These are phyloP conservation scores for Penicillium sp. DNA, from an alignment of 2,329 filamentous ascomycete species.

Conservation along the genomic window DNA sequence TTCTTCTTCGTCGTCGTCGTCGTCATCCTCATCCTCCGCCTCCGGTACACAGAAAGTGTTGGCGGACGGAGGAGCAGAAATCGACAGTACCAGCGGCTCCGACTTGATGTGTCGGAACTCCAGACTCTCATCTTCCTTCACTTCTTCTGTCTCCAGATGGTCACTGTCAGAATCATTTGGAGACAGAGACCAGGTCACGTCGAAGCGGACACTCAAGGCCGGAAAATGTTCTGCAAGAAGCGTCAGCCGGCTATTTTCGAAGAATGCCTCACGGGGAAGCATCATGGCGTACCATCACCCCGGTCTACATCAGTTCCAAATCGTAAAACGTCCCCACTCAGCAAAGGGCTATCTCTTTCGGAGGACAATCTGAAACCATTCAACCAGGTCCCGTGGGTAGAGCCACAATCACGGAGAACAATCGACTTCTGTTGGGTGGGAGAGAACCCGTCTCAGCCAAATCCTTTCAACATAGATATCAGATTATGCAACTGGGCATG, in stretches of 20 bases:
- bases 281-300: slow-evolving; percentile 34
- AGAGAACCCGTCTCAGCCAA: slow-evolving; percentile 8
- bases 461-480: neutral
- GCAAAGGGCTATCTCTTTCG: slow-evolving; percentile 35
- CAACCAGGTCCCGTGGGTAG: slow-evolving; percentile 58
- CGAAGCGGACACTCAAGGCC: slow-evolving; percentile 28
- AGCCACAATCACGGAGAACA: slow-evolving; percentile 50
- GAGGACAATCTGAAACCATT: slow-evolving; percentile 43
- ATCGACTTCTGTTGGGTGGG: slow-evolving; percentile 37
- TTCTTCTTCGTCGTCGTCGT: neutral
- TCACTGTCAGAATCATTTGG: neutral
- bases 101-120: neutral
- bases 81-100: neutral
- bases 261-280: no score
- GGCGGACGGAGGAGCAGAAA: slow-evolving; percentile 10
- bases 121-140: neutral
- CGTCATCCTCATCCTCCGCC: slow-evolving; percentile 30
- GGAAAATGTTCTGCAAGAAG: slow-evolving; percentile 24
- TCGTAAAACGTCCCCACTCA: slow-evolving; percentile 30
- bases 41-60: slow-evolving; percentile 41
- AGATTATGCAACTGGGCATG: neutral
- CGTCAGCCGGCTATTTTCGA: neutral
- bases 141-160: neutral
- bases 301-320: slow-evolving; percentile 49
- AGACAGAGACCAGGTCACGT: slow-evolving; percentile 22